These are phyloP conservation scores for Quercus engelmannii DNA, from an alignment of 306 rosid genomes.

Conservation along the genomic window DNA sequence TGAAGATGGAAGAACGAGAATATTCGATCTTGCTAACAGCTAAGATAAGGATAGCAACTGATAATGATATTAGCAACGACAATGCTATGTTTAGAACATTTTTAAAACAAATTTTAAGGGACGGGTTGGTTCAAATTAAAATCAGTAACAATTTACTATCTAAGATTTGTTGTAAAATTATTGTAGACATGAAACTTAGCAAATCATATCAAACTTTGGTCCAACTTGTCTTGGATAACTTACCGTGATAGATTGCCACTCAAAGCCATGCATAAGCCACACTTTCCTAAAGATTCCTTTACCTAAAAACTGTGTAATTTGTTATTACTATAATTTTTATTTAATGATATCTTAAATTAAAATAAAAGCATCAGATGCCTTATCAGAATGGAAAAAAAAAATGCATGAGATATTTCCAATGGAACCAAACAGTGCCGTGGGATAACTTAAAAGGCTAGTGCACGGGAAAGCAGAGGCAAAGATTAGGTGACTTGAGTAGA, in stretches of 20 bases:
- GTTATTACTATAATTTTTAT: neutral
- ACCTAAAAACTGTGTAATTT: neutral
- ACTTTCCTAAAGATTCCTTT: neutral
- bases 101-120: too few relatives aligned
- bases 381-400: neutral
- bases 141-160: rapidly evolving
- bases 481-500: neutral
- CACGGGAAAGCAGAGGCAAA: neutral
- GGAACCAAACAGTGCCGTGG: neutral
- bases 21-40: neutral
- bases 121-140: too few relatives aligned
- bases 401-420: neutral
- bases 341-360: neutral
- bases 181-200: too few relatives aligned
- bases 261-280: neutral
- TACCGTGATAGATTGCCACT: neutral
- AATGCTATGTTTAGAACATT: too few relatives aligned
- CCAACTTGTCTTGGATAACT: neutral
- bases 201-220: neutral
- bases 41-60: neutral
- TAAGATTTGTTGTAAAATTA: too few relatives aligned
- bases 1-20: constrained; percentile 9
- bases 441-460: neutral
- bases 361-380: neutral
- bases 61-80: neutral